A percentile compares a stretch with the other conserved stretches of the same genome.
phyloP scores from a whole-genome alignment of 2,329 filamentous ascomycete species.

The Colletotrichum zoysiae region DNA sequence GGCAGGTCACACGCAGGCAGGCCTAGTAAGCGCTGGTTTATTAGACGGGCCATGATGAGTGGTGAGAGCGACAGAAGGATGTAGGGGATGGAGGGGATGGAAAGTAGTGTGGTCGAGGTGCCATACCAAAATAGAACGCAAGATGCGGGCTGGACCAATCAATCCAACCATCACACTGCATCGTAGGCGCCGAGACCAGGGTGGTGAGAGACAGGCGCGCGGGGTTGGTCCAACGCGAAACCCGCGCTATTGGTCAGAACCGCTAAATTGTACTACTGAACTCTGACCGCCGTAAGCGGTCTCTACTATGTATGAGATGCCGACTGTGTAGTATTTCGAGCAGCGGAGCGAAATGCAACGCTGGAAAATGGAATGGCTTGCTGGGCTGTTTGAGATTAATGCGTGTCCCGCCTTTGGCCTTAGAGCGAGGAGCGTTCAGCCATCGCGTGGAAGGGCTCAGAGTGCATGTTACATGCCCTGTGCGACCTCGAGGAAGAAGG shows the following conservation, averaged over 20 bases:
- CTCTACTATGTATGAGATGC: slow-evolving; percentile 11
- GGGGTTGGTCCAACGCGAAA: slow-evolving; percentile 38
- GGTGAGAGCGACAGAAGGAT: slow-evolving; percentile 34
- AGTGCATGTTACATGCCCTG: slow-evolving; percentile 4
- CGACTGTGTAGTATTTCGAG: slow-evolving; percentile 18
- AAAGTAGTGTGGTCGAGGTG: slow-evolving; percentile 26
- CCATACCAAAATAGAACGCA: slow-evolving; percentile 39
- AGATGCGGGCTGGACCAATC: slow-evolving; percentile 47
- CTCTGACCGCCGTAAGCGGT: slow-evolving; percentile 23
- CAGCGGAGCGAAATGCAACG: slow-evolving; percentile 28
- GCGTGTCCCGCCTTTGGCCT: slow-evolving; percentile 3
- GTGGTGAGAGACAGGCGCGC: slow-evolving; percentile 40
- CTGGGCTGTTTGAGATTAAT: slow-evolving; percentile 8
- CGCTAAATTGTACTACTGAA: slow-evolving; percentile 24
- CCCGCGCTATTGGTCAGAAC: slow-evolving; percentile 29
- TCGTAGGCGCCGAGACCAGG: slow-evolving; percentile 43
- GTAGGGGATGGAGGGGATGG: slow-evolving; percentile 38
- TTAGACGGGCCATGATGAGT: slow-evolving; percentile 32
- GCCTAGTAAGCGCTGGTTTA: slow-evolving; percentile 41
- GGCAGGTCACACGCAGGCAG: slow-evolving; percentile 30
- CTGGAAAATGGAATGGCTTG: slow-evolving; percentile 15
- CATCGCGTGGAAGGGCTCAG: slow-evolving; percentile 1
- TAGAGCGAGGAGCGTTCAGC: neutral
- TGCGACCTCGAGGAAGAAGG: slow-evolving; percentile 7
- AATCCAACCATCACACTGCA: slow-evolving; percentile 50